Percentiles rank a stretch among this genome's conserved stretches.
Conservation (phyloP, 176 grass and related monocot species). For the Eleusine coracana region DNA sequence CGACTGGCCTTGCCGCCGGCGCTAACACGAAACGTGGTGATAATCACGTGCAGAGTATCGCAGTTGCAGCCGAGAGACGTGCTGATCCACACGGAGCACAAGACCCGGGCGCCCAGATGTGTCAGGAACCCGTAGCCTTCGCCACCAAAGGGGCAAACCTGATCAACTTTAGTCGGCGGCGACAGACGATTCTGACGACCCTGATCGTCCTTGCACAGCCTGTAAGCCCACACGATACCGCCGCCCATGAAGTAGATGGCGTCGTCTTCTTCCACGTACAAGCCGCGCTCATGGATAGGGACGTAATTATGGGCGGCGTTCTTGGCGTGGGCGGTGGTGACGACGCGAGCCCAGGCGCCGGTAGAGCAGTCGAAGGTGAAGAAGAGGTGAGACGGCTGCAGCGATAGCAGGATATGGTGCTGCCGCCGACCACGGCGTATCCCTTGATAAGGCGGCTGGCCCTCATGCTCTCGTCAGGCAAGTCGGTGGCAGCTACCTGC, state of each 20-base stretch:
- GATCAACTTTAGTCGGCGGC: too few relatives aligned
- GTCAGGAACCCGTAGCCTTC: too few relatives aligned
- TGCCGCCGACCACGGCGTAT: neutral
- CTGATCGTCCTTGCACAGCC: neutral
- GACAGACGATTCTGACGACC: too few relatives aligned
- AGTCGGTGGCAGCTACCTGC: neutral
- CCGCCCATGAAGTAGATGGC: neutral
- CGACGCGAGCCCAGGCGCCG: neutral
- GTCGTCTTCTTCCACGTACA: neutral
- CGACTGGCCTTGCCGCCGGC: too few relatives aligned
- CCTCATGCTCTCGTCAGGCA: neutral
- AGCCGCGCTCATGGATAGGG: neutral
- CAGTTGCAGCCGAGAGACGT: too few relatives aligned
- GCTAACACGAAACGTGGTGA: too few relatives aligned
- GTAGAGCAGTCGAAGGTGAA: neutral
- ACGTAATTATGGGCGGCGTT: neutral
- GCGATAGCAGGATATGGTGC: neutral
- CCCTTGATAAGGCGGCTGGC: neutral
- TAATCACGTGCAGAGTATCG: too few relatives aligned
- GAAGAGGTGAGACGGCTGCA: neutral
- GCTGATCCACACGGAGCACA: too few relatives aligned
- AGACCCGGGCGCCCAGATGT: too few relatives aligned
- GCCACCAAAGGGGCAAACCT: too few relatives aligned
- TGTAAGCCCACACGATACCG: neutral
- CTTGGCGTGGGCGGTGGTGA: too few relatives aligned